A percentile compares a stretch with the other conserved stretches of the same genome.
Evolutionary conservation across 768 basidiomycete genomes (phyloP).

Genomic region (Suillus brevipes): DNA sequence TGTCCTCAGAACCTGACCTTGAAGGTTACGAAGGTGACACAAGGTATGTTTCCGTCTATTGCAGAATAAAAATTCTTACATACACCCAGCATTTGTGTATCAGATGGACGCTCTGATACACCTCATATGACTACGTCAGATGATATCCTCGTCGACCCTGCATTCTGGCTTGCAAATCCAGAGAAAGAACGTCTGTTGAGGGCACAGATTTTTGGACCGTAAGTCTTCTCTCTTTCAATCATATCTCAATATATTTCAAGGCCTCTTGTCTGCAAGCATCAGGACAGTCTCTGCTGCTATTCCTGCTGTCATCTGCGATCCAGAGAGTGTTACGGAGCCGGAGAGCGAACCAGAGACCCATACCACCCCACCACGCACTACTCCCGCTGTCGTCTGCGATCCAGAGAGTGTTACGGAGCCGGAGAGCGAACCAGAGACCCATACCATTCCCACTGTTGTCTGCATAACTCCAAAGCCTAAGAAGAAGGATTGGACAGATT

Average conservation of each 20-base stretch:
- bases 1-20: not conserved
- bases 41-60: not conserved
- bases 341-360: not conserved
- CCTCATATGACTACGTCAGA: not conserved
- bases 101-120: not conserved
- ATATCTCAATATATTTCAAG: no score
- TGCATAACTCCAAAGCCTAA: no score
- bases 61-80: no score
- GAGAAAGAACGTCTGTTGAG: not conserved
- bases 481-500: no score
- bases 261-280: no score
- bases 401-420: not conserved
- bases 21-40: not conserved
- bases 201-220: no score
- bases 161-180: not conserved
- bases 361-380: no score
- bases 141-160: not conserved
- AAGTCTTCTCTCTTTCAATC: no score
- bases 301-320: not conserved
- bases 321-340: not conserved
- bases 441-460: no score
- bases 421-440: not conserved
- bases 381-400: not conserved
- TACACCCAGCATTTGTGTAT: no score
- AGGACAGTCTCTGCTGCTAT: no score